phyloP scores from a whole-genome alignment of 1,139 yeast genomes.

The Candida sojae region DNA sequence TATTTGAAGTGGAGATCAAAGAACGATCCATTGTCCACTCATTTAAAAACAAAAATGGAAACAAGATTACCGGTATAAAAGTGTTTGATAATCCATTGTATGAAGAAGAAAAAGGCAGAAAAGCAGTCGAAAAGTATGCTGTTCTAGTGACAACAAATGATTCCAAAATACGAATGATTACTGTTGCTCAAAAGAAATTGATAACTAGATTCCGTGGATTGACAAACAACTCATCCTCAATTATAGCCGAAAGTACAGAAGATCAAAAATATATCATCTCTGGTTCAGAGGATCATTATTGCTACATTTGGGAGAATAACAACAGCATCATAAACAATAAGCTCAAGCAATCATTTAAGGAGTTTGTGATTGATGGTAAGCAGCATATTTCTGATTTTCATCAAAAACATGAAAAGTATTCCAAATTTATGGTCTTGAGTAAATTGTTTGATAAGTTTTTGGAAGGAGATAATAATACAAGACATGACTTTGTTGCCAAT shows the following conservation, averaged over 20 bases:
- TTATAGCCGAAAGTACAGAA: conserved; percentile 65
- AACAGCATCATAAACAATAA: conserved; percentile 43
- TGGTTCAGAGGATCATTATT: conserved; percentile 72
- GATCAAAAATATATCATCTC: conserved; percentile 52
- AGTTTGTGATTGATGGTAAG: conserved; percentile 37
- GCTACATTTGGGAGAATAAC: conserved; percentile 67
- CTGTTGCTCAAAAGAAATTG: conserved; percentile 54
- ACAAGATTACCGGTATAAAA: conserved; percentile 44
- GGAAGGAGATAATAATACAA: conserved; percentile 23
- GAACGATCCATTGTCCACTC: conserved; percentile 26
- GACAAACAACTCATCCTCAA: conserved; percentile 69
- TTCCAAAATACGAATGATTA: conserved; percentile 70
- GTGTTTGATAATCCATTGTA: conserved; percentile 25
- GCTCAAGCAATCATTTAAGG: conserved; percentile 34
- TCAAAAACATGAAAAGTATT: conserved; percentile 32
- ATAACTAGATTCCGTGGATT: conserved; percentile 75
- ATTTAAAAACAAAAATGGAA: conserved; percentile 32
- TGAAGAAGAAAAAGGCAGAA: conserved; percentile 11
- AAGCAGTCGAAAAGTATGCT: conserved; percentile 28
- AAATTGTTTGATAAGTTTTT: conserved; percentile 33
- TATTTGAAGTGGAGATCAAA: conserved; percentile 55
- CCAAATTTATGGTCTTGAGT: conserved; percentile 32
- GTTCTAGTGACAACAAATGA: conserved; percentile 74
- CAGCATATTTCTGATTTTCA: conserved; percentile 34
- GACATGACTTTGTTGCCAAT: conserved; percentile 36